Evolutionary conservation across 495 filamentous ascomycete species (phyloP), one percentile per base, ranked within the genome.

Genomic region (Cenococcum geophilum): DNA sequence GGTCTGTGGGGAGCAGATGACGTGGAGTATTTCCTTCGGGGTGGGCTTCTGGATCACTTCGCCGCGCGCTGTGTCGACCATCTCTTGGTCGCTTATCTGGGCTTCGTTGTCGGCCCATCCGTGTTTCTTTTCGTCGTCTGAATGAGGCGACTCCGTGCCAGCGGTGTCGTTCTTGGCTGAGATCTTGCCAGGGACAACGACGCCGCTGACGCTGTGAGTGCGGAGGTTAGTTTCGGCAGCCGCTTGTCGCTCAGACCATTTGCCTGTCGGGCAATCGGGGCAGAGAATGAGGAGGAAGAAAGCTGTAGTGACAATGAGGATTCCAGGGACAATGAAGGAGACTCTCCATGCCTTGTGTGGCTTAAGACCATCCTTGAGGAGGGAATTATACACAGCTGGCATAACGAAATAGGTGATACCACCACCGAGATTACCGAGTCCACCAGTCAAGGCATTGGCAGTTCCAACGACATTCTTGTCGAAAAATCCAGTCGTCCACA

Each of bases 391-490:
- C 56, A 75, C 83, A 4, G 91, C 91, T 0, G 92, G 92, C 92
- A 97, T 97, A 61, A 95, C 80, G 74, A 97, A 97, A 76, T 84
- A 83, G 22, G 80, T 86, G 66, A 96, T 89, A 48, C 92, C 92
- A 60, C 92, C 92, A 60, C 92, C 92, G 36, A 91, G 82, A 62
- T 97, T 97, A 37, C 92, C 92, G 72, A 87, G 85, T 1, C 92
- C 92, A 54, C 83, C 92, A 12, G 91, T 86, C 1, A 97, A 75
- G 8, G 90, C 86, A 69, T 96, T 97, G 59, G 92, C 89, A 4
- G 89, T 89, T 36, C 92, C 92, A 22, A 97, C 89, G 18, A 97
- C 83, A 69, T 89, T 95, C 78, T 95, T 96, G 76, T 97, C 92
- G 68, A 93, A 96, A 78, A 92, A 97, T 1, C 88, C 91, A 0